Percentiles rank a stretch among this genome's conserved stretches.
phyloP scores from a whole-genome alignment of 2,329 filamentous ascomycete genomes.

The Teratosphaeria viscida region DNA sequence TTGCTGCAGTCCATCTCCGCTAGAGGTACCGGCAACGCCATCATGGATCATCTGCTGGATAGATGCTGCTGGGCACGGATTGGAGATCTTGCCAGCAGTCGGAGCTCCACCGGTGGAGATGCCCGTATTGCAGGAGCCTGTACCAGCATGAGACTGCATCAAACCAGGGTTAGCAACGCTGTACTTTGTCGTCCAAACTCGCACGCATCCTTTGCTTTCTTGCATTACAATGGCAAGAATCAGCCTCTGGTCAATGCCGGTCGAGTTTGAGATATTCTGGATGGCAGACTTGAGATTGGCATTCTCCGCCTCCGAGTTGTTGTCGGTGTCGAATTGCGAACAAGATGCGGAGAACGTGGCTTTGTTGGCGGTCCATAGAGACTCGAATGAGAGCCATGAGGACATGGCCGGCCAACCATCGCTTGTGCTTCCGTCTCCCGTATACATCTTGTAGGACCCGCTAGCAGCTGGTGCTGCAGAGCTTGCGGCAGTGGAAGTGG shows the following conservation, averaged over 20 bases:
- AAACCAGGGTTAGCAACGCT: constrained; percentile 33
- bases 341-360: constrained; percentile 28
- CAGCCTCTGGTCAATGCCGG: constrained; percentile 29
- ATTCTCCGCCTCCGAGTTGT: constrained; percentile 29
- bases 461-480: constrained; percentile 3
- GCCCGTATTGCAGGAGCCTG: constrained; percentile 26
- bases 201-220: constrained; percentile 37
- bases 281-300: constrained; percentile 29
- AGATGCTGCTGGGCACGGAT: constrained; percentile 28
- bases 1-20: constrained; percentile 35
- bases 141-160: constrained; percentile 35
- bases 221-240: constrained; percentile 37
- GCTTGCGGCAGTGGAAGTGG: not conserved
- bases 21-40: constrained; percentile 32
- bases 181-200: constrained; percentile 32
- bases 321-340: constrained; percentile 24
- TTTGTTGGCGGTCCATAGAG: constrained; percentile 24
- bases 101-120: constrained; percentile 2
- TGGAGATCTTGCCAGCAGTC: constrained; percentile 9
- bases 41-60: constrained; percentile 35
- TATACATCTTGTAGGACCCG: constrained; percentile 13
- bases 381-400: constrained; percentile 27
- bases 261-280: constrained; percentile 16
- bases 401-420: constrained; percentile 27
- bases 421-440: constrained; percentile 4